Conservation (phyloP, 345 rosid species). For the Psidium guajava region DNA sequence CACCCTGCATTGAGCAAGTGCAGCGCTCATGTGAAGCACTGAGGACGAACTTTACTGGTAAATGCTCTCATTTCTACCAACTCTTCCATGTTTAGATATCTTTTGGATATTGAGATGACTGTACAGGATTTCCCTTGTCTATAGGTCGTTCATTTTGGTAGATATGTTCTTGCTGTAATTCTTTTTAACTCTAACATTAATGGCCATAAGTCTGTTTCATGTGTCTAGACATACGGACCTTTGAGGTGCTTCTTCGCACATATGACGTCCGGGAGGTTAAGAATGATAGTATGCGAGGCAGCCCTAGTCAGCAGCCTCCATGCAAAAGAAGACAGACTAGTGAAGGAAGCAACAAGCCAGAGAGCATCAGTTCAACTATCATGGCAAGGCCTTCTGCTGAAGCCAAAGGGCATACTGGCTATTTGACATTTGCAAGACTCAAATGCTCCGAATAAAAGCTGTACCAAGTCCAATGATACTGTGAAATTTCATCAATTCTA, state of each 20-base stretch:
- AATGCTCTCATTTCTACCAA: neutral
- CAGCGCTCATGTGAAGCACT: slow-evolving; percentile 82
- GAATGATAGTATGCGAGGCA: slow-evolving; percentile 15
- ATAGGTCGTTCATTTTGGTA: neutral
- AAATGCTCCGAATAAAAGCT: slow-evolving; percentile 29
- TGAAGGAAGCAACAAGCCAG: slow-evolving; percentile 17
- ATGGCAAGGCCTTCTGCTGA: slow-evolving; percentile 77
- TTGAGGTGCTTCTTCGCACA: slow-evolving; percentile 73
- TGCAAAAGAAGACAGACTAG: slow-evolving; percentile 66
- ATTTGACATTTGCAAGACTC: slow-evolving; percentile 84
- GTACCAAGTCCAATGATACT: neutral
- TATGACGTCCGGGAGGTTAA: slow-evolving; percentile 76
- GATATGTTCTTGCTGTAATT: neutral
- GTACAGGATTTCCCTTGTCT: neutral
- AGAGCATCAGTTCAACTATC: slow-evolving; percentile 18
- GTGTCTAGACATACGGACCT: slow-evolving; percentile 68
- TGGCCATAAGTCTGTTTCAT: neutral
- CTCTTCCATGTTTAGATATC: neutral
- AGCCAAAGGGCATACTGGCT: slow-evolving; percentile 92
- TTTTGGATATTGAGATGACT: neutral
- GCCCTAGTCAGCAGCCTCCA: slow-evolving; percentile 25
- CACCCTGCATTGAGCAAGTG: slow-evolving; percentile 96
- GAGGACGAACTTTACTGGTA: slow-evolving; percentile 61
- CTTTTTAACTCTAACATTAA: neutral
- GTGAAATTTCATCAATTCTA: neutral